Evolutionary conservation across 768 basidiomycete genomes (phyloP).

Genomic region (Sarcodon aspratus): DNA sequence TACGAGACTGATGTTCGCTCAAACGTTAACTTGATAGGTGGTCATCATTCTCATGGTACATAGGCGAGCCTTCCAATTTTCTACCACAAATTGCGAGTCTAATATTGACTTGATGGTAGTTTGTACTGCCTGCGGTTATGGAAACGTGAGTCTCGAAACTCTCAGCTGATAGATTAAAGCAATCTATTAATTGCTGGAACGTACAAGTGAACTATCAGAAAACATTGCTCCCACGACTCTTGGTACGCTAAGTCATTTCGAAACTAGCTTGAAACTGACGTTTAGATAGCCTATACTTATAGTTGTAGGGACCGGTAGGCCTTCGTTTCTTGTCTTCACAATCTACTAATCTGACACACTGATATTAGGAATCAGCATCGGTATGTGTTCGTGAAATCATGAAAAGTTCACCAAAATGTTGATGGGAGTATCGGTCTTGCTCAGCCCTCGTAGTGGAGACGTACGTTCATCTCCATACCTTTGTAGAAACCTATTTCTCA

Average conservation of each 20-base stretch:
- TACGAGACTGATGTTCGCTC: too few species aligned
- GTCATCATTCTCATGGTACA: not conserved
- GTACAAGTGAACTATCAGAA: not conserved
- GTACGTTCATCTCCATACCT: too few species aligned
- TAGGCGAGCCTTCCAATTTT: too few species aligned
- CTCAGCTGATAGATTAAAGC: too few species aligned
- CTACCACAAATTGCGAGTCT: not conserved
- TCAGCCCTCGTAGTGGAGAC: too few species aligned
- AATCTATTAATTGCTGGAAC: not conserved
- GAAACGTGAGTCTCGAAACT: not conserved
- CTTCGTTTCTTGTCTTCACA: not conserved
- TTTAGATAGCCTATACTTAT: not conserved
- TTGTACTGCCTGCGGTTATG: not conserved
- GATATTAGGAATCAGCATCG: too few species aligned
- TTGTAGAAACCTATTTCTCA: too few species aligned
- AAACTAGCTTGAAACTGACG: not conserved
- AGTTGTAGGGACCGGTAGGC: not conserved
- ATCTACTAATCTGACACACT: too few species aligned
- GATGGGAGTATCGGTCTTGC: too few species aligned
- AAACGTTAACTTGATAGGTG: not conserved
- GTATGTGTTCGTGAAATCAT: too few species aligned
- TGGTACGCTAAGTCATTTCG: not conserved
- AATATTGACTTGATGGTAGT: too few species aligned
- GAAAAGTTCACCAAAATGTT: too few species aligned
- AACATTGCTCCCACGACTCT: not conserved